Base-by-base conservation (phyloP, 108 stramenopile species). In the Cyclostephanos invisitatus region DNA sequence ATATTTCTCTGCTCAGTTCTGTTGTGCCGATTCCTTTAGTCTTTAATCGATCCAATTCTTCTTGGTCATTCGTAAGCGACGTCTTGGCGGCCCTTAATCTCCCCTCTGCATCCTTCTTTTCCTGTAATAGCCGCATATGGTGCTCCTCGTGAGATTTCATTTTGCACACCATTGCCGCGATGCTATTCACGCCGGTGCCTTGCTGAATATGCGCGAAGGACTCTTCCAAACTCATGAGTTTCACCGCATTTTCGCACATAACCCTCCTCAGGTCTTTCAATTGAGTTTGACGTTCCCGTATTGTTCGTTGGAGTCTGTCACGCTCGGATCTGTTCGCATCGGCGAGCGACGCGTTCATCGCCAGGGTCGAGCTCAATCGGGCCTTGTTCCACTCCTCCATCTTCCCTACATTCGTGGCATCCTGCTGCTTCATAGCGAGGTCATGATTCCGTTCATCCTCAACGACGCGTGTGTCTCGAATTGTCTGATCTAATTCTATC, bases 81-180 rank as follows among this genome's bases (percentile, higher is more conserved):
- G 36, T 54, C 72, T 85, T 89, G 7, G 85, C 87, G 21, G 66
- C 76, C 7, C 42, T 57, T 18, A 86, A 67, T 54, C 85, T 71
- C 15, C 75, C 75, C 62, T 89, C 89, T 14, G 84, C 88, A 18
- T 89, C 86, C 11, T 82, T 78, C 73, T 86, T 84, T 54, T 91
- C 89, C 63, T 64, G 62, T 21, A 72, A 38, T 21, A 89, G 51
- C 42, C 69, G 60, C 10, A 57, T 47, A 32, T 76, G 73, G 61
- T 84, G 82, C 40, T 74, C 72, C 51, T 83, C 71, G 73, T 89
- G 87, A 46, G 74, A 47, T 18, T 21, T 51, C 18, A 91, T 75
- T 68, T 91, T 91, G 38, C 66, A 54, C 32, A 91, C 74, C 78
- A 91, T 89, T 68, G 89, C 88, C 40, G 71, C 80, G 22, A 89